These are phyloP conservation scores for Kernera saxatilis DNA, from an alignment of 345 rosid genomes.

Conservation along the genomic window DNA sequence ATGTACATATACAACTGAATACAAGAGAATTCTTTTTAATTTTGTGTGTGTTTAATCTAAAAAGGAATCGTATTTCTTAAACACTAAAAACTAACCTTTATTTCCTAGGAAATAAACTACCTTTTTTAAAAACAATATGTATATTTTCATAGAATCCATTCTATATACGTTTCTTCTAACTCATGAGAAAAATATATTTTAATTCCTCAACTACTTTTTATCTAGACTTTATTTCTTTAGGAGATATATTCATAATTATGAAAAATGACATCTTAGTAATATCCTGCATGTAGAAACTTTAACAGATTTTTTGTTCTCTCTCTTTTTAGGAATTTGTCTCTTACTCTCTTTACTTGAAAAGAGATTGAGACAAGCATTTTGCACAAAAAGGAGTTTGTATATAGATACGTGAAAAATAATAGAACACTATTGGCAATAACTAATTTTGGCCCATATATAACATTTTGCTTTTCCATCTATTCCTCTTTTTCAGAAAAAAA, in stretches of 20 bases:
- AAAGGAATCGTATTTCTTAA: background rate
- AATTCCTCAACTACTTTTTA: conserved; percentile 9
- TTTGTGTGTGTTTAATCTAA: background rate
- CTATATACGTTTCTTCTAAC: conserved; percentile 14
- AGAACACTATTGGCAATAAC: background rate
- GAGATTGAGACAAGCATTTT: conserved; percentile 20
- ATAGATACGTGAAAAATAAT: background rate
- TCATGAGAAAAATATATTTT: background rate
- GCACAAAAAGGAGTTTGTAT: conserved; percentile 7
- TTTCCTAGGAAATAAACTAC: background rate
- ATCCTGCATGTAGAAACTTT: conserved; percentile 21
- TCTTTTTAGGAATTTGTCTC: conserved; percentile 2
- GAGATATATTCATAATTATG: background rate
- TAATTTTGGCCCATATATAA: background rate
- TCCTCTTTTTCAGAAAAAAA: background rate
- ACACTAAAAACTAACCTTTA: background rate
- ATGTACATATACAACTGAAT: background rate
- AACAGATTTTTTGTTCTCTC: background rate
- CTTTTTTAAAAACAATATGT: background rate
- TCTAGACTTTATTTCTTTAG: background rate
- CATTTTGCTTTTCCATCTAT: conserved; percentile 5
- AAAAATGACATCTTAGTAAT: background rate
- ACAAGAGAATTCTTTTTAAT: background rate
- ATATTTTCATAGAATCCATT: background rate
- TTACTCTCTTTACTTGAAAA: conserved; percentile 24